Evolutionary conservation across 768 basidiomycete genomes (phyloP).

Genomic region (Leucocoprinus birnbaumii): DNA sequence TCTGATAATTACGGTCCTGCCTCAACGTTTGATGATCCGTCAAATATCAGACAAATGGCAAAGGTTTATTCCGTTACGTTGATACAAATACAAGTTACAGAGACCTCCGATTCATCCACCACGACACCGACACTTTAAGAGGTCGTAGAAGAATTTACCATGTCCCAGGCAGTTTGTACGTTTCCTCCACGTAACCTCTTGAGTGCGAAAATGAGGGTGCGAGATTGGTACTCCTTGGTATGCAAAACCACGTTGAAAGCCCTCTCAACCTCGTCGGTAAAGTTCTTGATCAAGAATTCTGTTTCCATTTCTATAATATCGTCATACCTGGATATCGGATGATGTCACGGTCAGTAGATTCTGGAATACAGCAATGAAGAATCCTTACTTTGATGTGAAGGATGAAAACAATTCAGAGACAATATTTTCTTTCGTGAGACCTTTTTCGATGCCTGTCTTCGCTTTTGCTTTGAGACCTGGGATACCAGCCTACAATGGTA

Average conservation of each 20-base stretch:
- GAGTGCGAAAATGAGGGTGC: not conserved
- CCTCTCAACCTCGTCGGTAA: not conserved
- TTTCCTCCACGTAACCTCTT: constrained; percentile 2
- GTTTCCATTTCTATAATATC: constrained; percentile 5
- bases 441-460: constrained; percentile 1
- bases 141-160: not conserved
- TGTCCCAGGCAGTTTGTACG: not conserved
- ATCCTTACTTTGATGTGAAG: constrained; percentile 10
- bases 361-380: not conserved
- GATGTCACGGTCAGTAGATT: too few species aligned
- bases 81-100: too few species aligned
- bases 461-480: not conserved
- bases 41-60: too few species aligned
- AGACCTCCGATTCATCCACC: too few species aligned
- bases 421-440: constrained; percentile 10
- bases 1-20: too few species aligned
- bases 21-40: too few species aligned
- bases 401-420: constrained; percentile 12
- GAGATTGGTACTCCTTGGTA: not conserved
- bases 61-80: too few species aligned
- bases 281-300: constrained; percentile 1
- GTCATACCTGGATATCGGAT: not conserved
- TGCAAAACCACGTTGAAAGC: constrained; percentile 4
- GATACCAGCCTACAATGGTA: not conserved
- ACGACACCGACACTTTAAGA: not conserved